Evolutionary conservation across 495 filamentous ascomycete genomes (phyloP), one percentile per base, ranked within the genome.

Genomic region (Elaphomyces granulatus): DNA sequence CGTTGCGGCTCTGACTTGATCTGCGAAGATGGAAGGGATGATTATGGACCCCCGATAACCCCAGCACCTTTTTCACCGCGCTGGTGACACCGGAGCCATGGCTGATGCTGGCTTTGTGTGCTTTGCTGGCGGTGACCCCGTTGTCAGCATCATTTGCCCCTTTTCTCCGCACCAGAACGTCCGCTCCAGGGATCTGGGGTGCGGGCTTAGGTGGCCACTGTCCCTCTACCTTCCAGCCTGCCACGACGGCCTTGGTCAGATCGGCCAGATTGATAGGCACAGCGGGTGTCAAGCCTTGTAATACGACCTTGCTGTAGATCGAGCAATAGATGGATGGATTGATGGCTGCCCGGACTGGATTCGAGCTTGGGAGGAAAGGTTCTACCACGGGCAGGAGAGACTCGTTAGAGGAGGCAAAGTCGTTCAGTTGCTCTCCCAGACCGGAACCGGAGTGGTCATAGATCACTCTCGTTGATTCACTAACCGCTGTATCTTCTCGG

Each of bases 171-270:
- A 42, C 36, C 2, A 36, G 45, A 7, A 47, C 40, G 32, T 43
- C 35, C 12, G 28, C 31, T 8, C 35, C 35, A 3, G 40, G 34
- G 8, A 26, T 9, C 7, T 32, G 36, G n/a, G 34, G 23, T 4
- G 30, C 40, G 3, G 34, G 20, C 40, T 78, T 80, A 15, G 88
- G 84, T 1, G 90, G 90, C 90, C 90, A 98, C 52, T 93, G 81
- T 15, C 86, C 90, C 51, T 92, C 87, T 32, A 80, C 70, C 56
- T 92, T 88, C 90, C 90, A 96, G 21, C 90, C 90, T 31, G 79
- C 71, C 2, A 96, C 87, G 49, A 88, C 78, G 20, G 82, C 72
- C n/a, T 75, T 69, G 16, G 80, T 75, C 52, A 95, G 71, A 50
- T 92, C 81, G 23, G 67, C 56, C 4, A 98, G 72, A 49, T 94